phyloP scores from a whole-genome alignment of 805 yeast genomes.

The Saccharomyces cerevisiae region DNA sequence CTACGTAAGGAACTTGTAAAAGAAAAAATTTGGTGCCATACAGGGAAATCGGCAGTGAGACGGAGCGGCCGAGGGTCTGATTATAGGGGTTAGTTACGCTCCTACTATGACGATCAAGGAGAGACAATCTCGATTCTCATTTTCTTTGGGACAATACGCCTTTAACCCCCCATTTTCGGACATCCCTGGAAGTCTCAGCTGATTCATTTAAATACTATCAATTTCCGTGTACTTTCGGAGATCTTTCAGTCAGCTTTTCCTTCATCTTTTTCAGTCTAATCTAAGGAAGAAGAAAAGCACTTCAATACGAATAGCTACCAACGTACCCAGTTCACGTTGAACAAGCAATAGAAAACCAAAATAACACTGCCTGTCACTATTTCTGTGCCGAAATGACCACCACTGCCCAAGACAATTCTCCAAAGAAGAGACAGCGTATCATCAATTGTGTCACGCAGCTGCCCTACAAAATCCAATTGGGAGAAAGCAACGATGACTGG shows the following conservation, averaged over 20 bases:
- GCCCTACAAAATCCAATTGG: conserved; percentile 28
- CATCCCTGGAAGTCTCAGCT: not conserved
- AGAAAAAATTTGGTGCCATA: not conserved
- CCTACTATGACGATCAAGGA: not conserved
- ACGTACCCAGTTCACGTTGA: not conserved
- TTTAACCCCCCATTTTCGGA: not conserved
- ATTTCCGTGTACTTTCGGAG: not conserved
- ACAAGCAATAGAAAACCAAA: not conserved
- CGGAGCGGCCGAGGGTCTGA: not conserved
- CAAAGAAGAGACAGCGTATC: conserved; percentile 20
- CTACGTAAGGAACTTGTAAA: not conserved
- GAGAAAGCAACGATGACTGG: conserved; percentile 37
- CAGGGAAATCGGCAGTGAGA: not conserved
- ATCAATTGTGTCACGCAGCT: conserved; percentile 32
- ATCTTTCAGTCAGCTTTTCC: not conserved
- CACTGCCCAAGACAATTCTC: not conserved
- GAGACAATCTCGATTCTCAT: not conserved
- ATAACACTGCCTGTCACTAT: not conserved
- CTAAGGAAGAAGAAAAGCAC: not conserved
- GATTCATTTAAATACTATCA: not conserved
- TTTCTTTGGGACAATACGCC: not conserved
- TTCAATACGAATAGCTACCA: not conserved
- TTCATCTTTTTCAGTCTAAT: not conserved
- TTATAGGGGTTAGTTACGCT: not conserved
- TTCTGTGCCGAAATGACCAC: not conserved